Conservation (phyloP, 2,329 filamentous ascomycete genomes). For the Xylariaceae sp. region DNA sequence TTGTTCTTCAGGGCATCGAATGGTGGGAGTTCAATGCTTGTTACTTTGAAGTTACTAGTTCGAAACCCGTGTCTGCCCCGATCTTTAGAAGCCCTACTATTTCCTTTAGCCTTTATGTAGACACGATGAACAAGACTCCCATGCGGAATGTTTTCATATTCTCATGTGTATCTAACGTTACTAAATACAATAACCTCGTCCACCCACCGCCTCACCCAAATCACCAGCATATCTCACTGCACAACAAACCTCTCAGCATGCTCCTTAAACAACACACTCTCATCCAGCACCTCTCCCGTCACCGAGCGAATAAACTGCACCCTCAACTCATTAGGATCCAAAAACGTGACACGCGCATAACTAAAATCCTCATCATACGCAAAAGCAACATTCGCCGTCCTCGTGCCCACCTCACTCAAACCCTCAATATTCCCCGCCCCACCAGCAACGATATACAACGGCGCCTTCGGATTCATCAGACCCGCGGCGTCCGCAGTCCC, state of each 20-base stretch:
- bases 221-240: too few relatives aligned
- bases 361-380: conserved; percentile 50
- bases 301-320: conserved; percentile 48
- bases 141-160: neutral
- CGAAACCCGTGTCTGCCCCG: too few relatives aligned
- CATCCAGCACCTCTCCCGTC: conserved; percentile 46
- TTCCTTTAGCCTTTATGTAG: too few relatives aligned
- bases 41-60: too few relatives aligned
- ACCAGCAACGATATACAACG: conserved; percentile 54
- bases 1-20: too few relatives aligned
- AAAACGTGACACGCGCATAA: conserved; percentile 46
- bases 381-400: conserved; percentile 42
- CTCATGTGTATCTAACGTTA: neutral
- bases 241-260: conserved; percentile 44
- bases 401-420: conserved; percentile 38
- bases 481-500: conserved; percentile 34
- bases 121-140: too few relatives aligned
- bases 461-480: conserved; percentile 36
- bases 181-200: too few relatives aligned
- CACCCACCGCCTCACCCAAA: too few relatives aligned
- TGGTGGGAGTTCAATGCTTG: too few relatives aligned
- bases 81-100: too few relatives aligned
- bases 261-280: conserved; percentile 45
- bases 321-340: conserved; percentile 41
- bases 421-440: conserved; percentile 56